These are phyloP conservation scores for Durotheca rogersii DNA, from an alignment of 495 filamentous ascomycete species.

Conservation along the genomic window DNA sequence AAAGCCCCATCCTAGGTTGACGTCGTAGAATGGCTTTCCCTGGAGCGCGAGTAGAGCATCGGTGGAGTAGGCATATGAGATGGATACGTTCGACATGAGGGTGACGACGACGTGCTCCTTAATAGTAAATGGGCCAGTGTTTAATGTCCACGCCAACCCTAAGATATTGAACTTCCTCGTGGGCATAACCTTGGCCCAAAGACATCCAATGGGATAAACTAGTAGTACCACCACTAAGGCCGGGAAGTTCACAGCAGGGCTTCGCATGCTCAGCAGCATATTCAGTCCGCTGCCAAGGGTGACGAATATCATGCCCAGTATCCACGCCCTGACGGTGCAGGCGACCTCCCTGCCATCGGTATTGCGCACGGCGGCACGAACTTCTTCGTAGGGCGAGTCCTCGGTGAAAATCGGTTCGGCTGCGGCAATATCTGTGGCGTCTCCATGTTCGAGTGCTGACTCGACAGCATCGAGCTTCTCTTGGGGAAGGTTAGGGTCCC, in stretches of 20 bases:
- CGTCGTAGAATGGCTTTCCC: slow-evolving; percentile 54
- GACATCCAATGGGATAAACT: slow-evolving; percentile 57
- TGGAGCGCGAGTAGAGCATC: slow-evolving; percentile 57
- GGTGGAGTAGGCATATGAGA: slow-evolving; percentile 53
- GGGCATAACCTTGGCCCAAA: slow-evolving; percentile 57
- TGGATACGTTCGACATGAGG: slow-evolving; percentile 54
- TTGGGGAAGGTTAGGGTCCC: slow-evolving; percentile 37
- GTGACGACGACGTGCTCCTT: slow-evolving; percentile 65
- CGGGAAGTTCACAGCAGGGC: slow-evolving; percentile 54
- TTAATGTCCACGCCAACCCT: slow-evolving; percentile 52
- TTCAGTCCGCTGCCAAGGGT: slow-evolving; percentile 61
- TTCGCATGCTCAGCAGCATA: slow-evolving; percentile 59
- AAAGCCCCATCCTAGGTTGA: slow-evolving; percentile 62
- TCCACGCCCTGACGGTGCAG: slow-evolving; percentile 65
- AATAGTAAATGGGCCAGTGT: slow-evolving; percentile 63
- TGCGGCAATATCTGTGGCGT: slow-evolving; percentile 36
- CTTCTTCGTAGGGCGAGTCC: slow-evolving; percentile 47
- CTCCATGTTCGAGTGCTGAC: slow-evolving; percentile 41
- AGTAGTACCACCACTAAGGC: slow-evolving; percentile 59
- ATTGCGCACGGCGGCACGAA: slow-evolving; percentile 53
- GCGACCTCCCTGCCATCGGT: slow-evolving; percentile 58
- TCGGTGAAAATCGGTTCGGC: slow-evolving; percentile 33
- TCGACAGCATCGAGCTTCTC: slow-evolving; percentile 39
- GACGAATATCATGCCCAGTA: slow-evolving; percentile 56
- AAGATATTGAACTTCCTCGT: slow-evolving; percentile 51